Percentiles rank a stretch among this genome's conserved stretches.
These are phyloP conservation scores for Bidens hawaiensis DNA, from an alignment of 140 eudicot genomes.

Conservation along the genomic window DNA sequence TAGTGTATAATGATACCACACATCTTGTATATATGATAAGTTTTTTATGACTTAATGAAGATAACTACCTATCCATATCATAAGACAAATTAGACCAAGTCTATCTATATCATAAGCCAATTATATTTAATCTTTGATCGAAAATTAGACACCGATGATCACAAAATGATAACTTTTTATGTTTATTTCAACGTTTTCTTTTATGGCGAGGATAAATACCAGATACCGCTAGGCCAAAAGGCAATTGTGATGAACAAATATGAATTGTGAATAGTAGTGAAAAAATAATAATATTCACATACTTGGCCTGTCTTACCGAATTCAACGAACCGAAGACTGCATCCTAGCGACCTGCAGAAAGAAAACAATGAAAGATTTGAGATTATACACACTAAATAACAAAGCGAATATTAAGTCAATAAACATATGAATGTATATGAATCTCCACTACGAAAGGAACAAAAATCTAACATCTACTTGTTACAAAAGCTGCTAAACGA, in stretches of 20 bases:
- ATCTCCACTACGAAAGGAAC: conserved; percentile 4
- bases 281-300: background rate
- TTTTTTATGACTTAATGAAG: no score
- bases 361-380: conserved; percentile 11
- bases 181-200: no score
- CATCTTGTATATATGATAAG: no score
- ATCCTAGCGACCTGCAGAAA: conserved; percentile 20
- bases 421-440: background rate
- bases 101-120: no score
- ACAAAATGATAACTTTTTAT: no score
- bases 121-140: no score
- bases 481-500: background rate
- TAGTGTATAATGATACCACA: no score
- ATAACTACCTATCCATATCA: no score
- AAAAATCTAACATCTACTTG: background rate
- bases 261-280: background rate
- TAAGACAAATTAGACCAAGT: no score
- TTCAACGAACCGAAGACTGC: background rate
- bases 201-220: no score
- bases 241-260: background rate
- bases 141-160: no score
- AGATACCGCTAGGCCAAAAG: no score
- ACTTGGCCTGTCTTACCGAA: background rate
- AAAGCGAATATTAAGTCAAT: background rate
- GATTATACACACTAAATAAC: background rate